These are phyloP conservation scores for Fraxinus dipetala DNA, from an alignment of 305 asterid genomes.

Conservation along the genomic window DNA sequence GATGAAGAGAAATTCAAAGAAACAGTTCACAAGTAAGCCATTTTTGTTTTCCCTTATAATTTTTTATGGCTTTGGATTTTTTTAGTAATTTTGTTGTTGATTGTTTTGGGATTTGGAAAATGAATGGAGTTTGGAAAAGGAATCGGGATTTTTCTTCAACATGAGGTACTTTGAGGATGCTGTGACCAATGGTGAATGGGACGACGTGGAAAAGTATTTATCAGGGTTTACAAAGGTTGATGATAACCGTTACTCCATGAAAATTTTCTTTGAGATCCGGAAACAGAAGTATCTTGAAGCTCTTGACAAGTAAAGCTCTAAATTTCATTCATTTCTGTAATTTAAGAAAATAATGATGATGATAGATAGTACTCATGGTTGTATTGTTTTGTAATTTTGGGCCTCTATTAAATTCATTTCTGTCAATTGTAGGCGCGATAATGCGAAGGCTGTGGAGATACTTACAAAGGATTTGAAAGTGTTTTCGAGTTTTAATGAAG, in stretches of 20 bases:
- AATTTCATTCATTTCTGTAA: neutral
- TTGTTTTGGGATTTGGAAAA: slow-evolving; percentile 19
- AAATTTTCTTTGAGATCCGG: slow-evolving; percentile 61
- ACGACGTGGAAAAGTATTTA: slow-evolving; percentile 57
- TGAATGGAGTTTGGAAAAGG: slow-evolving; percentile 60
- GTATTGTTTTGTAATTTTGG: neutral
- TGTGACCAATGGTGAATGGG: slow-evolving; percentile 61
- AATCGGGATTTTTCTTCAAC: slow-evolving; percentile 61
- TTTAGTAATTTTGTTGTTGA: slow-evolving; percentile 2
- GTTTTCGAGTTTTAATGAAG: slow-evolving; percentile 47
- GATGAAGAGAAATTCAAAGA: too few relatives aligned
- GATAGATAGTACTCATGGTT: neutral
- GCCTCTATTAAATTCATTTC: slow-evolving; percentile 9
- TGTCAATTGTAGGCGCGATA: slow-evolving; percentile 41
- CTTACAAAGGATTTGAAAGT: slow-evolving; percentile 55
- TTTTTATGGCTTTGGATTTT: too few relatives aligned
- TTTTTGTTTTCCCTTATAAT: too few relatives aligned
- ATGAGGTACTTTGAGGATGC: slow-evolving; percentile 56
- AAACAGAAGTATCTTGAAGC: slow-evolving; percentile 70
- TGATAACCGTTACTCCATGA: slow-evolving; percentile 57
- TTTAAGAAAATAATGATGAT: slow-evolving; percentile 6
- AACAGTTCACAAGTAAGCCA: too few relatives aligned
- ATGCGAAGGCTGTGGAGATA: slow-evolving; percentile 56
- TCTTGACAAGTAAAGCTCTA: slow-evolving; percentile 43
- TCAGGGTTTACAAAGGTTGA: slow-evolving; percentile 57